Evolutionary conservation across 176 grass and related monocot species (phyloP).

Genomic region (Thalia dealbata): DNA sequence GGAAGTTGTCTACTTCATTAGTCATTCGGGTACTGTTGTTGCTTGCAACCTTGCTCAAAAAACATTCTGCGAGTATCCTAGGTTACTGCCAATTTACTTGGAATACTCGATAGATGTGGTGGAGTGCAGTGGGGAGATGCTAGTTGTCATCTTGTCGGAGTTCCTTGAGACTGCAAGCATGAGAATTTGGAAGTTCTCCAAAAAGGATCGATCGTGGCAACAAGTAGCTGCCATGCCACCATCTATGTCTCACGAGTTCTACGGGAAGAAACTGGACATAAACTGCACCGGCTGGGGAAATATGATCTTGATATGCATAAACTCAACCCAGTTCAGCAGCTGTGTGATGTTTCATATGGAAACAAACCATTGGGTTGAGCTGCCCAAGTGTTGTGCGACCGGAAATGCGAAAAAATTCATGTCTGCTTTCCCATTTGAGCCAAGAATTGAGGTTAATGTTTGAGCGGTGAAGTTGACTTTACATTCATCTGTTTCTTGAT

Average conservation of each 20-base stretch:
- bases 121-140: conserved; percentile 43
- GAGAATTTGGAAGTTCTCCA: conserved; percentile 57
- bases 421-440: conserved; percentile 86
- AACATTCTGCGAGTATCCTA: conserved; percentile 45
- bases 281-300: conserved; percentile 59
- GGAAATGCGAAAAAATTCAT: conserved; percentile 48
- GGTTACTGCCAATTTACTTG: conserved; percentile 39
- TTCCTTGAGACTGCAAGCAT: conserved; percentile 60
- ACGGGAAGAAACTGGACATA: conserved; percentile 56
- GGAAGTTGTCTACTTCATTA: conserved; percentile 60
- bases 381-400: conserved; percentile 26
- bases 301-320: conserved; percentile 61
- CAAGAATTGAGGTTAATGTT: conserved; percentile 60
- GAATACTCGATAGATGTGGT: conserved; percentile 88
- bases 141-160: conserved; percentile 66
- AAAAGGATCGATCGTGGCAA: conserved; percentile 28
- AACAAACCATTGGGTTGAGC: conserved; percentile 51
- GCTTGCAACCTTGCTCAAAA: conserved; percentile 43
- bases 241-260: conserved; percentile 54
- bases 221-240: conserved; percentile 79
- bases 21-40: conserved; percentile 43
- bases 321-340: conserved; percentile 37
- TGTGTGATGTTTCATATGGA: conserved; percentile 53
- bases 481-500: too few species aligned
- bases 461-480: conserved; percentile 11